Percentiles rank a stretch among this genome's conserved stretches.
Evolutionary conservation across 1,139 yeast species (phyloP).

Genomic region (Pichia sp.): DNA sequence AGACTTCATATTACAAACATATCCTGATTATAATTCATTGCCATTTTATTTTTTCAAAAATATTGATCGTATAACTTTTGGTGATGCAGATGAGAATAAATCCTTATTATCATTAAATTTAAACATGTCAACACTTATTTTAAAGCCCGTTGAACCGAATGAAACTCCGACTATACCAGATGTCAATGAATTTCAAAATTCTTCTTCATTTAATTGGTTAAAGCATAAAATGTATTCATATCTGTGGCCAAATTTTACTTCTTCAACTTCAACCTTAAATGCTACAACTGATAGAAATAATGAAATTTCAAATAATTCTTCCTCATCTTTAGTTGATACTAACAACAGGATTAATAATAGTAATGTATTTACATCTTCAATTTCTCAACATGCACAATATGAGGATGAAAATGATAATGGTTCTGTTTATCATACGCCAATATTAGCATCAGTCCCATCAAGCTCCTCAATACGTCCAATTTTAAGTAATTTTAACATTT

Average conservation of each 20-base stretch:
- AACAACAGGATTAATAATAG: neutral
- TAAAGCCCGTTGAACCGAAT: slow-evolving; percentile 29
- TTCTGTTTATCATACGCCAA: slow-evolving; percentile 24
- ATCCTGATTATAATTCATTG: slow-evolving; percentile 27
- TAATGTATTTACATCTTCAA: neutral
- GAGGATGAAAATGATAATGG: slow-evolving; percentile 21
- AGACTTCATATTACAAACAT: slow-evolving; percentile 20
- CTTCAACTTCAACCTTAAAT: no score
- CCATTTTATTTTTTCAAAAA: slow-evolving; percentile 30
- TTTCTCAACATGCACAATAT: neutral
- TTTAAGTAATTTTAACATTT: slow-evolving; percentile 16
- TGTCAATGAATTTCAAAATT: slow-evolving; percentile 3
- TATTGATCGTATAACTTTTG: slow-evolving; percentile 28
- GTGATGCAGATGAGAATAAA: slow-evolving; percentile 27
- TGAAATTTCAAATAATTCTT: neutral
- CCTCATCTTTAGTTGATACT: neutral
- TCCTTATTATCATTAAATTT: slow-evolving; percentile 24
- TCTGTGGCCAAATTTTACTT: slow-evolving; percentile 12
- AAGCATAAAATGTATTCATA: slow-evolving; percentile 13
- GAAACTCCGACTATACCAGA: slow-evolving; percentile 3
- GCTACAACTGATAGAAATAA: neutral
- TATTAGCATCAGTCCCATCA: slow-evolving; percentile 15
- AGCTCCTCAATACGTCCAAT: slow-evolving; percentile 12
- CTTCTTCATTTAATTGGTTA: slow-evolving; percentile 16
- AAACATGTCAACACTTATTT: slow-evolving; percentile 29